These are phyloP conservation scores for Rhodotorula babjevae DNA, from an alignment of 768 basidiomycete genomes.

Conservation along the genomic window DNA sequence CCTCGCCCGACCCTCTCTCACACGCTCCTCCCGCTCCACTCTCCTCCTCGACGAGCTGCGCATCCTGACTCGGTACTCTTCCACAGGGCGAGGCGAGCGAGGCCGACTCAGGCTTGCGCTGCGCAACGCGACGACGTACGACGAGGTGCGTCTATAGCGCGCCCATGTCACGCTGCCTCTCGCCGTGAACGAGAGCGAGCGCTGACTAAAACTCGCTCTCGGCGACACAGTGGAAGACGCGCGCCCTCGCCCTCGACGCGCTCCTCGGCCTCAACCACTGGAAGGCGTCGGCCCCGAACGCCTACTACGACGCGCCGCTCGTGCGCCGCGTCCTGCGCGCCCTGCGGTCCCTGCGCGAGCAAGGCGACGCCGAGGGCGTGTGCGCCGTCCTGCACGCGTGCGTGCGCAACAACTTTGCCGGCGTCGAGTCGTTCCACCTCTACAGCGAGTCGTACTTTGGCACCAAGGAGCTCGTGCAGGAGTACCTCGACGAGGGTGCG, in stretches of 20 bases:
- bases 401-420: constrained; percentile 86
- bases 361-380: constrained; percentile 75
- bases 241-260: constrained; percentile 70
- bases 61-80: not conserved
- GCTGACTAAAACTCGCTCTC: not conserved
- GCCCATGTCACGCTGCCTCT: not conserved
- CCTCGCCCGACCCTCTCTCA: too few species aligned
- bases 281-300: constrained; percentile 79
- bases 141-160: constrained; percentile 52
- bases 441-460: constrained; percentile 78
- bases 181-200: not conserved
- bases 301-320: constrained; percentile 86
- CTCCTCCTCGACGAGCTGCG: too few species aligned
- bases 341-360: constrained; percentile 56
- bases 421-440: constrained; percentile 76
- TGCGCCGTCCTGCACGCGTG: constrained; percentile 88
- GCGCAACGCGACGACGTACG: constrained; percentile 67
- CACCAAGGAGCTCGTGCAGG: constrained; percentile 82
- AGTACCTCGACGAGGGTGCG: constrained; percentile 39
- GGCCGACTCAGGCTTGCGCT: constrained; percentile 70
- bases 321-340: constrained; percentile 49
- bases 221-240: constrained; percentile 62
- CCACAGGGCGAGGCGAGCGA: constrained; percentile 75
- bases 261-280: constrained; percentile 77
- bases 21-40: too few species aligned